A percentile compares a stretch with the other conserved stretches of the same genome.
phyloP scores from a whole-genome alignment of 495 filamentous ascomycete genomes.

The Extremus antarcticus region DNA sequence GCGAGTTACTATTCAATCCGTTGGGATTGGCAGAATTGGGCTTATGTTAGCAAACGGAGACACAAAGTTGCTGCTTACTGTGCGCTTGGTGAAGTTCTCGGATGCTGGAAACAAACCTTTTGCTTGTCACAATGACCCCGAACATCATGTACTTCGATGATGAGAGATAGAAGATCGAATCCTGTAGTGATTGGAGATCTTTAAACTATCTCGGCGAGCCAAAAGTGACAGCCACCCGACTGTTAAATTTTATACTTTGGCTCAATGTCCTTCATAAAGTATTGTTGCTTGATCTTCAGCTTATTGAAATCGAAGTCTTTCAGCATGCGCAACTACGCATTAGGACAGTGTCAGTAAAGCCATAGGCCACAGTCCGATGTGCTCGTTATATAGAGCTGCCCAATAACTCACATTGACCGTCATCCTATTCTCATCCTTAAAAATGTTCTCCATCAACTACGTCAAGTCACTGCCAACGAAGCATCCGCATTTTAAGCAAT shows the following conservation, averaged over 20 bases:
- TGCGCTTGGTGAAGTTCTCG: no score
- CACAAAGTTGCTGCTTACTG: no score
- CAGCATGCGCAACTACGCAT: constrained; percentile 11
- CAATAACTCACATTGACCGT: constrained; percentile 14
- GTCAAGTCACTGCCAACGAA: constrained; percentile 9
- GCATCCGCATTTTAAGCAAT: constrained; percentile 7
- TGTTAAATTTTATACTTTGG: constrained; percentile 4
- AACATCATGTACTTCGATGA: no score
- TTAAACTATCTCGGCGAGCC: no score
- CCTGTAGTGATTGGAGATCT: no score
- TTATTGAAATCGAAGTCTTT: constrained; percentile 10
- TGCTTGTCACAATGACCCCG: no score
- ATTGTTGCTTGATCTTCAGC: not conserved
- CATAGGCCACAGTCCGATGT: no score
- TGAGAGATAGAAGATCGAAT: no score
- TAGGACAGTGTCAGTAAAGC: not conserved
- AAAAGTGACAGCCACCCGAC: no score
- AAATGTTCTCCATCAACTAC: not conserved
- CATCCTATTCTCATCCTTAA: constrained; percentile 1
- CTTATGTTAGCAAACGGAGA: not conserved
- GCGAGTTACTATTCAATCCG: not conserved
- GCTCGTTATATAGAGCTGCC: no score
- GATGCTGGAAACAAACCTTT: no score
- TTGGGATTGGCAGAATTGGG: no score
- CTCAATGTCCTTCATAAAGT: constrained; percentile 3